A percentile compares a stretch with the other conserved stretches of the same genome.
phyloP scores from a whole-genome alignment of 257 asterid genomes.

The Nicotiana knightiana region DNA sequence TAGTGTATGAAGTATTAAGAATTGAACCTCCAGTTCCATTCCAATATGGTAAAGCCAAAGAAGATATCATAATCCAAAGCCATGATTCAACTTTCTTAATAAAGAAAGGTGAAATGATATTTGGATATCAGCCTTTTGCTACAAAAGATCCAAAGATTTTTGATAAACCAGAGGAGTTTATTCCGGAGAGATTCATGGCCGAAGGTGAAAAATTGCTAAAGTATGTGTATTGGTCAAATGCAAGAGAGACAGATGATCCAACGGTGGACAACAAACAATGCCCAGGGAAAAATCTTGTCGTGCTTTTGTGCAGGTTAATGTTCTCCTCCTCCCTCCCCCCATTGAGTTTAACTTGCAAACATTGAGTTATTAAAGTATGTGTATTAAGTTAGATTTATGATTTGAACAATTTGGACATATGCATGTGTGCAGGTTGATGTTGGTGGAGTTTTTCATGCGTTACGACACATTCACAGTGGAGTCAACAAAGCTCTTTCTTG shows the following conservation, averaged over 20 bases:
- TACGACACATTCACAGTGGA: slow-evolving; percentile 51
- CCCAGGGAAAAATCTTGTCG: slow-evolving; percentile 50
- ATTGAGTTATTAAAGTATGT: too few species aligned
- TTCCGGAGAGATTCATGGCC: slow-evolving; percentile 55
- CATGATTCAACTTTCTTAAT: slow-evolving; percentile 52
- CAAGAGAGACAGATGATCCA: slow-evolving; percentile 47
- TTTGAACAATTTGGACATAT: neutral
- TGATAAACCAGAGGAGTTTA: slow-evolving; percentile 34
- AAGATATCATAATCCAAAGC: slow-evolving; percentile 40
- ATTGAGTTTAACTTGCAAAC: neutral
- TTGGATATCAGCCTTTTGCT: slow-evolving; percentile 69
- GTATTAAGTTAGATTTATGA: too few species aligned
- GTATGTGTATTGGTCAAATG: slow-evolving; percentile 79
- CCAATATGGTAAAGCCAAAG: slow-evolving; percentile 58
- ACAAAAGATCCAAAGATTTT: slow-evolving; percentile 59
- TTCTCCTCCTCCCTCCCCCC: too few species aligned
- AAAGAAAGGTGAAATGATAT: slow-evolving; percentile 70
- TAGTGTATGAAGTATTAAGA: slow-evolving; percentile 57
- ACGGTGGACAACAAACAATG: slow-evolving; percentile 58
- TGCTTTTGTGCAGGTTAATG: slow-evolving; percentile 38
- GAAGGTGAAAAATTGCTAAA: slow-evolving; percentile 44
- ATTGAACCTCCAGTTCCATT: slow-evolving; percentile 70
- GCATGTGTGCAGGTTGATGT: slow-evolving; percentile 40
- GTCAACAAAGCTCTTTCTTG: slow-evolving; percentile 24
- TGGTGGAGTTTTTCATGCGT: slow-evolving; percentile 63